Evolutionary conservation across 2,329 filamentous ascomycete species (phyloP).

Genomic region (Ophiostoma sp.): DNA sequence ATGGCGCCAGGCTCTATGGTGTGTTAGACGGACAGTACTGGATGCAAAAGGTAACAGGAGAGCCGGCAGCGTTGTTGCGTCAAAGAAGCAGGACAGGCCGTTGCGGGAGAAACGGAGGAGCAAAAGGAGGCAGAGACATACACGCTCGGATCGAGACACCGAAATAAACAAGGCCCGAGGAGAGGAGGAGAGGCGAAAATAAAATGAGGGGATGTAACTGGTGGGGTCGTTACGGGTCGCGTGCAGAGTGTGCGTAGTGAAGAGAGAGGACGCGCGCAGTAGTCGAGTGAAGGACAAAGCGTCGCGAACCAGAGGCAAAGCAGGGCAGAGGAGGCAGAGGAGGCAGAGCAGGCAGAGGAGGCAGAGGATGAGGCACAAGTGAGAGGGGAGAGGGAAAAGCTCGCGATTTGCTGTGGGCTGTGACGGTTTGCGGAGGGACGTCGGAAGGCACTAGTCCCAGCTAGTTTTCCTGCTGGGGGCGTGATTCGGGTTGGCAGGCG

Average conservation of each 20-base stretch:
- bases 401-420: constrained; percentile 1
- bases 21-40: background rate
- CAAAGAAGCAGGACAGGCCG: background rate
- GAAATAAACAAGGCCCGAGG: background rate
- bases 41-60: background rate
- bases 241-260: background rate
- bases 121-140: background rate
- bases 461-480: background rate
- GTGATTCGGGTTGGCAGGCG: constrained; percentile 16
- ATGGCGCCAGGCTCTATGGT: background rate
- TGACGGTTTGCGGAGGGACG: constrained; percentile 6
- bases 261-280: background rate
- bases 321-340: background rate
- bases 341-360: background rate
- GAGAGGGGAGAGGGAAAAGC: constrained; percentile 6
- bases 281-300: background rate
- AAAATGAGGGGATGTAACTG: background rate
- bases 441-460: background rate
- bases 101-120: background rate
- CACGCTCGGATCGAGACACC: background rate
- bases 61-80: background rate
- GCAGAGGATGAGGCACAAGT: background rate
- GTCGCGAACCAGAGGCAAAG: background rate
- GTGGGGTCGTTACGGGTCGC: background rate
- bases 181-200: background rate